Conservation (phyloP, 257 asterid species). For the Nicotiana sylvestris region DNA sequence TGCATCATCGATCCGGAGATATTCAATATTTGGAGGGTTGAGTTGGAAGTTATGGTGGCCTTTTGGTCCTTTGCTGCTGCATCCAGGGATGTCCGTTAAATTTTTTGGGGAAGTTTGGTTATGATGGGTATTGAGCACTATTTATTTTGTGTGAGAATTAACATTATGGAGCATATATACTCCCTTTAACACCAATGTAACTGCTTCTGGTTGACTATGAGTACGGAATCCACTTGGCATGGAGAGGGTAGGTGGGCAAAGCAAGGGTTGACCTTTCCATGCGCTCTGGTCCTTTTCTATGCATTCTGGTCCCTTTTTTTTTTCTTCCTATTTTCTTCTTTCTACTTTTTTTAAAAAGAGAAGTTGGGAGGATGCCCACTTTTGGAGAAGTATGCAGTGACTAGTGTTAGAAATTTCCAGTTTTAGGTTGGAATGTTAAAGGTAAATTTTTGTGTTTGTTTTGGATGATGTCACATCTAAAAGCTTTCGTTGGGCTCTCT, state of each 20-base stretch:
- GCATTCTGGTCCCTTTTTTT: background rate
- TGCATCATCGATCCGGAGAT: background rate
- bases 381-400: background rate
- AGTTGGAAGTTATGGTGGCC: background rate
- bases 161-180: background rate
- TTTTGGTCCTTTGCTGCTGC: background rate
- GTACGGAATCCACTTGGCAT: background rate
- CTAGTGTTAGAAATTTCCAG: background rate
- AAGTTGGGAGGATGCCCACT: background rate
- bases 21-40: background rate
- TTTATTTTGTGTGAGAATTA: background rate
- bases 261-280: background rate
- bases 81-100: background rate
- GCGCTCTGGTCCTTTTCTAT: background rate
- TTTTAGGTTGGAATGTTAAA: background rate
- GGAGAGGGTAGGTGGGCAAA: background rate
- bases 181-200: background rate
- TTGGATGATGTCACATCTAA: background rate
- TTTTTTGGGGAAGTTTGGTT: background rate
- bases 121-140: background rate
- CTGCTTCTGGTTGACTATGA: background rate
- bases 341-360: background rate
- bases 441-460: background rate
- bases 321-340: background rate
- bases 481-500: conserved; percentile 5